A percentile compares a stretch with the other conserved stretches of the same genome.
Conservation (phyloP, 2,329 filamentous ascomycete species). For the Aspergillus nomiae region DNA sequence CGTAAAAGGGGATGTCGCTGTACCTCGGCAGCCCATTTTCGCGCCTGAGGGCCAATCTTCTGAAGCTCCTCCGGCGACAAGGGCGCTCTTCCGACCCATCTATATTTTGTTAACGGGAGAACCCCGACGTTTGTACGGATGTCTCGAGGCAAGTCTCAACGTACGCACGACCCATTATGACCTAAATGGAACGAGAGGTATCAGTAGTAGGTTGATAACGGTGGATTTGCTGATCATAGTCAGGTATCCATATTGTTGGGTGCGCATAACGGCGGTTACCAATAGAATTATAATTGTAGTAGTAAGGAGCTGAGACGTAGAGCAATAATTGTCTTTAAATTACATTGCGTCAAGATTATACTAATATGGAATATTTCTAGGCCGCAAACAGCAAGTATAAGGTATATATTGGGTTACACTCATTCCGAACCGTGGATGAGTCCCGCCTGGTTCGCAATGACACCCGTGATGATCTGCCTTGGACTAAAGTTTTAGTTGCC, state of each 20-base stretch:
- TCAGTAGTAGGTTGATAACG: background rate
- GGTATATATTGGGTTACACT: background rate
- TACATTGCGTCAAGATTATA: background rate
- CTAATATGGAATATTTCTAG: background rate
- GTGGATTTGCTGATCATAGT: background rate
- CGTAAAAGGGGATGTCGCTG: background rate
- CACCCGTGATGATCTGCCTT: background rate
- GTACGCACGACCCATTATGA: background rate
- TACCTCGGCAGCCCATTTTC: background rate
- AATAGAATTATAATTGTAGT: background rate
- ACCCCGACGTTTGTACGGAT: background rate
- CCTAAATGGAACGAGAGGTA: background rate
- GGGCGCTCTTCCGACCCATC: background rate
- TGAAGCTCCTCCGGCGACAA: background rate
- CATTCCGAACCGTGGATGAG: background rate
- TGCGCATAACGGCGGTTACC: background rate
- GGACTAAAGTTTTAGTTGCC: background rate
- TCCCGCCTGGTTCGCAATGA: background rate
- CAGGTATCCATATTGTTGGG: too few relatives aligned
- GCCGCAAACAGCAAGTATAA: background rate
- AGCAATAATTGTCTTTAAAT: background rate
- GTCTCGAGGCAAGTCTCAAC: background rate
- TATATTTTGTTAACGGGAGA: background rate
- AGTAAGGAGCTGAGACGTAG: background rate
- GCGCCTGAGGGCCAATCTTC: background rate